Conservation (phyloP, 139 green algal species). For the Ettlia oleoabundans region DNA sequence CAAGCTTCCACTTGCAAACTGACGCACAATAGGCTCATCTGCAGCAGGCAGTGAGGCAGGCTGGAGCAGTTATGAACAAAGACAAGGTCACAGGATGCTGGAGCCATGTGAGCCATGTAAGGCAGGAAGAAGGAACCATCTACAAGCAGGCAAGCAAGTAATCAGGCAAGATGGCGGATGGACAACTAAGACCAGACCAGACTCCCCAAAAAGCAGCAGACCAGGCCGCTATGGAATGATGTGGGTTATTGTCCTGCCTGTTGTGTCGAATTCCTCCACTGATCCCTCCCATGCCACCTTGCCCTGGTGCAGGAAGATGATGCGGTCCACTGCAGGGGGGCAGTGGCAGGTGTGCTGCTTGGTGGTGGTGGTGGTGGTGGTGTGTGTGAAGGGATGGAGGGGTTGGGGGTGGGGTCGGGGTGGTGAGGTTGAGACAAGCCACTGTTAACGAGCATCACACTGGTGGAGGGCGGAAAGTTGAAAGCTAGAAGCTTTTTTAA, state of each 20-base stretch:
- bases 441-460: too few species aligned
- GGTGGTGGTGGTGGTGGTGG: too few species aligned
- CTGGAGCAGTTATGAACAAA: not conserved
- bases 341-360: not conserved
- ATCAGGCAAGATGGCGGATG: too few species aligned
- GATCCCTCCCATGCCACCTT: constrained; percentile 96
- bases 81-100: not conserved
- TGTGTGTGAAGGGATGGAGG: too few species aligned
- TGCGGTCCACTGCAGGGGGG: constrained; percentile 88
- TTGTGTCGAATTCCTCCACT: constrained; percentile 92
- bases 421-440: too few species aligned
- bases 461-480: too few species aligned
- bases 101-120: not conserved
- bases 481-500: too few species aligned
- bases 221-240: not conserved
- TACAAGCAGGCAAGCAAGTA: not conserved
- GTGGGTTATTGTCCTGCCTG: constrained; percentile 10
- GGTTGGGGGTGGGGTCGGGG: too few species aligned
- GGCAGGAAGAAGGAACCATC: not conserved
- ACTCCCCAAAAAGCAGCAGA: not conserved
- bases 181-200: too few species aligned
- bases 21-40: constrained; percentile 92
- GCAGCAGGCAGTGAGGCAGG: not conserved
- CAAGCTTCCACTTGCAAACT: constrained; percentile 91
- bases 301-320: constrained; percentile 97